Base-by-base conservation (phyloP, 345 rosid genomes). In the Punica granatum region DNA sequence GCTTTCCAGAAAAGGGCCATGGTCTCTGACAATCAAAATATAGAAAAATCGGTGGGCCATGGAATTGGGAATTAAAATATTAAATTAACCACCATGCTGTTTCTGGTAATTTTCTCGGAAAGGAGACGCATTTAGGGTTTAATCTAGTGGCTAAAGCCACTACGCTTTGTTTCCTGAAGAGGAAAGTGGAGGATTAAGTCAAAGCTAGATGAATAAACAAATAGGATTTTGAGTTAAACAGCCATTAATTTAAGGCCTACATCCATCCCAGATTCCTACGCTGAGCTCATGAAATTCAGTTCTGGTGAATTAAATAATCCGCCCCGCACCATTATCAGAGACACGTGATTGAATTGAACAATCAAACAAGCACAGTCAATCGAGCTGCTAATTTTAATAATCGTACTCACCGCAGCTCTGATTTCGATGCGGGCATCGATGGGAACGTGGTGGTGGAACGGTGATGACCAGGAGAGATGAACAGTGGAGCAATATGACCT, bases 21-120 rank as follows among this genome's bases (percentile, higher is more conserved):
- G 51, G 33, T n/a, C 6, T 37, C 41, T 37, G 14, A 21, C 12
- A 34, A 56, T 11, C 25, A 16, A 34, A 43, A 68, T 28, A 62
- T 42, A 39, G 23, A 31, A n/a, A 60, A 68, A 41, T n/a, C 39
- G 25, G 56, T 60, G 70, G 64, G 64, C 64, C 70, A 67, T 59
- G 36, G 9, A 39, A 26, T 34, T 25, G 10, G 28, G 26, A 19
- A 12, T 53, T 16, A 62, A 62, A 62, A n/a, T n/a, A n/a, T n/a
- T 35, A 62, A 62, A n/a, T 21, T 34, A 62, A 28, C 37, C 35
- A 19, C 42, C 44, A 13, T 30, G 31, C 66, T 25, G 28, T 9
- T 42, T 28, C 3, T 6, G 43, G 66, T 63, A n/a, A 37, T 4
- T 23, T 1, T 14, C 26, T 33, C 58, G 23, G 58, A 56, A 56